Percentiles rank a stretch among this genome's conserved stretches.
Evolutionary conservation across 305 asterid species (phyloP).

Genomic region (Caryopteris hybrid): DNA sequence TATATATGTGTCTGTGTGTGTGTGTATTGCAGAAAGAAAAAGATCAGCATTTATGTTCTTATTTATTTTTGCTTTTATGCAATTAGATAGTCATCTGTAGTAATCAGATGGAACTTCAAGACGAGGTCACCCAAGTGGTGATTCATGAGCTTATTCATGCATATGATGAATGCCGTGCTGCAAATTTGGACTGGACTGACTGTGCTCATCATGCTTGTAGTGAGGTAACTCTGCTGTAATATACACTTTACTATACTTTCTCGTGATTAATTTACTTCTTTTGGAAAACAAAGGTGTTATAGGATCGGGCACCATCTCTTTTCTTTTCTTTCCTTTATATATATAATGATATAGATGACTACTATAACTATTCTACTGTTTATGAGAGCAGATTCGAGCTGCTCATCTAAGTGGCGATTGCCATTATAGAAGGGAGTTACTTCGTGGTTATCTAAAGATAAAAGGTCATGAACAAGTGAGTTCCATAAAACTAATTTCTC

Average conservation of each 20-base stretch:
- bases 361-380: neutral
- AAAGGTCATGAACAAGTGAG: conserved; percentile 80
- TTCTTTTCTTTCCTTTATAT: neutral
- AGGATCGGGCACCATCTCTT: neutral
- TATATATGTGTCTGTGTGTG: too few species aligned
- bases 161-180: conserved; percentile 80
- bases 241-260: neutral
- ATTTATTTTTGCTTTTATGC: neutral
- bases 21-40: neutral
- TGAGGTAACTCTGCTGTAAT: conserved; percentile 41
- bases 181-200: conserved; percentile 66
- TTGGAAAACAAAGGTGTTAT: neutral
- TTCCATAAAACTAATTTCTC: conserved; percentile 3
- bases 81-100: conserved; percentile 58
- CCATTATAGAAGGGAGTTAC: conserved; percentile 70
- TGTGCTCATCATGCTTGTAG: conserved; percentile 91
- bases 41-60: neutral
- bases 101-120: conserved; percentile 59
- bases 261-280: neutral
- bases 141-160: conserved; percentile 93
- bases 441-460: conserved; percentile 62
- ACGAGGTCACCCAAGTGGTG: conserved; percentile 73
- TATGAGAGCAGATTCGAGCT: conserved; percentile 66
- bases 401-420: conserved; percentile 92
- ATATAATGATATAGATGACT: neutral